Base-by-base conservation (phyloP, 177 flowering plant genomes). In the Telopea speciosissima region DNA sequence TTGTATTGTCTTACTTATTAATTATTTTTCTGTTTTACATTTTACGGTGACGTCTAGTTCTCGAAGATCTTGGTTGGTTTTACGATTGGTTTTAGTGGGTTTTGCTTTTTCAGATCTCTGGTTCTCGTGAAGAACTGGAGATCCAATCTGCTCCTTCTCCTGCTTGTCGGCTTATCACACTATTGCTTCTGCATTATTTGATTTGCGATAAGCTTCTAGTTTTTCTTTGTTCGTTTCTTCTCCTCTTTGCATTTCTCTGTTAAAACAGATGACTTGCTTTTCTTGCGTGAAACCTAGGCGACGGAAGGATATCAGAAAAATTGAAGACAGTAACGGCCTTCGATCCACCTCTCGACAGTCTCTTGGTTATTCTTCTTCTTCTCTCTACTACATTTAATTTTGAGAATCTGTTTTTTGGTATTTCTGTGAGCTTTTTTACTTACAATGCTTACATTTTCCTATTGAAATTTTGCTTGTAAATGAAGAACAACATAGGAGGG, bases 191-290 rank as follows among this genome's bases (percentile, higher is more conserved):
- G 23, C n/a, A n/a, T 58, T 7, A n/a, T 3, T 58, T 58, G 61
- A 17, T 42, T 59, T 33, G 40, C n/a, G 65, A 17, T 45, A 63
- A 45, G 49, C 68, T 69, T 56, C 68, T n/a, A 24, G 44, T 23
- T 21, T 17, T 72, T 49, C 19, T 19, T 63, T 14, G 58, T 5
- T 8, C 66, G 24, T 54, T 31, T 5, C 9, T n/a, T n/a, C n/a
- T 58, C 14, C 14, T n/a, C 22, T 21, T 17, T 19, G 61, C 61
- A 58, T n/a, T 19, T 19, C 23, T 58, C 23, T 19, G 22, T 1
- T n/a, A 19, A 52, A 67, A 56, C 62, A 77, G 74, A 81, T 83
- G 83, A 76, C 82, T 42, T 81, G 83, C 68, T 79, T 83, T 77
- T 65, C 78, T 45, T 83, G 81, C 26, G 25, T 79, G 14, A 49